Base-by-base conservation (phyloP, 1,284 basidiomycete species). In the Leccinum solheimii region DNA sequence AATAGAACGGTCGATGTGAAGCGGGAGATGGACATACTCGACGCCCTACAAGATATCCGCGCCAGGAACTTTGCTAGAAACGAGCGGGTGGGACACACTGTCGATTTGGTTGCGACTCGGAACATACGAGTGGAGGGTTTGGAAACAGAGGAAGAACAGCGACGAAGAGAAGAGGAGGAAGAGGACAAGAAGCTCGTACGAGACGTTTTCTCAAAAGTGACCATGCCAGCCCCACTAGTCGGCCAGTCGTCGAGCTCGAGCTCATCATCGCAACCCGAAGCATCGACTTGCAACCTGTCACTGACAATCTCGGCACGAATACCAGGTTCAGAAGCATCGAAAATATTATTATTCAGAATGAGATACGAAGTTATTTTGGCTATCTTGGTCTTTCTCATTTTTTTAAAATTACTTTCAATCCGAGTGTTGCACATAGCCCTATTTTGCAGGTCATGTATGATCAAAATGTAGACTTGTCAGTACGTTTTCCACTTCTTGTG, bases 11-110 rank as follows among this genome's bases (percentile, higher is more conserved):
- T 90, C 56, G 94, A 97, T 76, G 93, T 92, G 38, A 94, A 97
- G 76, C 85, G 96, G 61, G 97, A 99, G 79, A 99, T 99, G 97
- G 97, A 99, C 72, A 91, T 97, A 60, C 83, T 98, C 67, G 97
- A 99, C 76, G 94, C 95, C 26, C 79, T 99, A 61, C 95, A 98
- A 71, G 97, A 98, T 71, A 93, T 99, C 65, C 84, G 95, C 65
- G 92, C 92, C 7, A 83, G 94, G 43, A 99, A 99, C 26, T 27
- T 27, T 75, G 95, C 97, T 1, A 83, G 96, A 53, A 87, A 95
- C 62, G 97, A 98, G 72, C 82, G 92, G 30, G 80, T 90, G 11
- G 89, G 90, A 9, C 84, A 88, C 32, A 76, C 83, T 0, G 84
- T 84, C 14, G 89, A 92, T 69, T 66, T 91, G 55, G 64, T 87